Evolutionary conservation across 1,284 basidiomycete genomes (phyloP), one percentile per base, ranked within the genome.

Genomic region (Cerrena zonata): DNA sequence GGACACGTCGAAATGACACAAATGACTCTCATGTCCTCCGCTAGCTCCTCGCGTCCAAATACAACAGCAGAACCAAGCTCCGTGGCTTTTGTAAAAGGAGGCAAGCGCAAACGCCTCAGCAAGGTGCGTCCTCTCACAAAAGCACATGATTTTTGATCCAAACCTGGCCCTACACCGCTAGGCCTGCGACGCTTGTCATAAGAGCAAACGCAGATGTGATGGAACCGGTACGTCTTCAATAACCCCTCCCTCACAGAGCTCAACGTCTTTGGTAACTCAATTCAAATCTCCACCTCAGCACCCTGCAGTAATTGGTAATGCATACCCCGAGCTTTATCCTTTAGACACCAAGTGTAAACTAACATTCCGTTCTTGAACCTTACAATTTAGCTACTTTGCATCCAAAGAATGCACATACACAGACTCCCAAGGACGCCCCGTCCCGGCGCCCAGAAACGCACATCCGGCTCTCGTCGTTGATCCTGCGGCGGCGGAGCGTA

Each of bases 161-260:
- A 34, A 34, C 7, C 7, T 34, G 30, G 30, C n/a, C n/a, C n/a
- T n/a, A n/a, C n/a, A n/a, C n/a, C n/a, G 13, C 39, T 61, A 88
- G 85, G 86, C 86, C 41, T 90, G 87, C 66, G 84, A 89, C 67
- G 81, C 85, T 49, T 90, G 87, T 64, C 88, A 90, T 64, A 88
- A 86, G 66, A 84, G 80, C 67, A 90, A 90, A 63, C 78, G 87
- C 24, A 79, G 88, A 45, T 90, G 88, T 67, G 87, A 90, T 65
- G 87, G 87, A 36, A 87, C 84, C 52, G 81, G 86, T 86, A 51
- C 54, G 81, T 74, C 23, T 21, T 52, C 43, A 39, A 49, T 41
- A 36, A 37, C 51, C 46, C 47, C 40, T 50, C 54, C 49, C 50
- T 50, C 48, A 15, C 15, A 34, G 30, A 34, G 30, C 15, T n/a